phyloP scores from a whole-genome alignment of 179 eudicot species.

The Gypsophila paniculata region DNA sequence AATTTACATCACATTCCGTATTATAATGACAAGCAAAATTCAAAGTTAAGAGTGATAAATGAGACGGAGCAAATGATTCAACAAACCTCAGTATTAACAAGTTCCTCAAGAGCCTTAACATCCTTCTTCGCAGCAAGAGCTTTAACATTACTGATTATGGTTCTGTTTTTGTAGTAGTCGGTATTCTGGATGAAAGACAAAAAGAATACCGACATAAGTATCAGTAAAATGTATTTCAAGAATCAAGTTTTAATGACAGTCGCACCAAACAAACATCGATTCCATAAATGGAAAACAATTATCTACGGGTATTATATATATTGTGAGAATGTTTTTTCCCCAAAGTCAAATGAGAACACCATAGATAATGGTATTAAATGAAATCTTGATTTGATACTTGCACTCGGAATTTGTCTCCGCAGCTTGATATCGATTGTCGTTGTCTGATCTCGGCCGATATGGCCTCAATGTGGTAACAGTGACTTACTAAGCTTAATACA shows the following conservation, averaged over 20 bases:
- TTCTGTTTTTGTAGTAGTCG: slow-evolving; percentile 41
- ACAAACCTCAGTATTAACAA: slow-evolving; percentile 52
- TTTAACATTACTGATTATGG: slow-evolving; percentile 40
- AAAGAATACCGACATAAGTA: not conserved
- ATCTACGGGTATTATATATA: not conserved
- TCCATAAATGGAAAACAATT: not conserved
- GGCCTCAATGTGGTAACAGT: too few relatives aligned
- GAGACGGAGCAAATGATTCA: not conserved
- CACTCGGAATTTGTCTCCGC: too few relatives aligned
- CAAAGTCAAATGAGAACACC: too few relatives aligned
- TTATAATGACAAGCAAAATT: not conserved
- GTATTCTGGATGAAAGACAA: slow-evolving; percentile 45
- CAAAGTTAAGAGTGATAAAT: not conserved
- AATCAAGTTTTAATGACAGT: not conserved
- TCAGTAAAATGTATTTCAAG: not conserved
- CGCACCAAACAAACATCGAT: not conserved
- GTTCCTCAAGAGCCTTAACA: slow-evolving; percentile 56
- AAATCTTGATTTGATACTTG: too few relatives aligned
- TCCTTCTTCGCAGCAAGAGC: slow-evolving; percentile 63
- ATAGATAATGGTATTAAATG: too few relatives aligned
- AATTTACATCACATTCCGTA: not conserved
- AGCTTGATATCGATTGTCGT: too few relatives aligned
- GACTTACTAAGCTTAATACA: too few relatives aligned
- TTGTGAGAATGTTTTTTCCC: not conserved
- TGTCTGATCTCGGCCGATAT: too few relatives aligned